Conservation (phyloP, 202 grass and related monocot species). For the Saccharum hybrid region DNA sequence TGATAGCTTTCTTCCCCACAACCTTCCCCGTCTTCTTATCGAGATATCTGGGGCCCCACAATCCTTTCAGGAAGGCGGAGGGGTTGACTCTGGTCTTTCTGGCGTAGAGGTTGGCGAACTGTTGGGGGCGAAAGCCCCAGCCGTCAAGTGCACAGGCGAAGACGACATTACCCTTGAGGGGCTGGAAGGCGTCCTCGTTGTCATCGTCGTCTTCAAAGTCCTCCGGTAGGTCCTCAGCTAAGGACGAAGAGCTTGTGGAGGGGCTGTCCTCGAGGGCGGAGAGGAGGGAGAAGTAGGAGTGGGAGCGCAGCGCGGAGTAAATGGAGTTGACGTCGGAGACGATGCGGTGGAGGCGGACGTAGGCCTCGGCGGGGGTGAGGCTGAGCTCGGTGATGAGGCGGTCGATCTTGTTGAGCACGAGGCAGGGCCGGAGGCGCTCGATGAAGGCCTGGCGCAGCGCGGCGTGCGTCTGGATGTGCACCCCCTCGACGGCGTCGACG, state of each 20-base stretch:
- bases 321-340: slow-evolving; percentile 86
- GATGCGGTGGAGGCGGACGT: slow-evolving; percentile 72
- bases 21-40: slow-evolving; percentile 79
- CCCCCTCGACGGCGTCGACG: slow-evolving; percentile 89
- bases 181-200: slow-evolving; percentile 85
- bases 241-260: slow-evolving; percentile 38
- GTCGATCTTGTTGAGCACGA: slow-evolving; percentile 96
- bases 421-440: slow-evolving; percentile 84
- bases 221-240: slow-evolving; percentile 43
- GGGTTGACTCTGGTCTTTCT: slow-evolving; percentile 53
- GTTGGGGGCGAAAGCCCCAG: slow-evolving; percentile 87
- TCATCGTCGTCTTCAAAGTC: slow-evolving; percentile 62
- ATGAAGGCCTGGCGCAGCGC: slow-evolving; percentile 91
- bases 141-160: slow-evolving; percentile 88
- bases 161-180: slow-evolving; percentile 87
- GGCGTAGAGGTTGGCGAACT: slow-evolving; percentile 79
- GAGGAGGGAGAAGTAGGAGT: slow-evolving; percentile 88
- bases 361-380: slow-evolving; percentile 79
- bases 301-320: slow-evolving; percentile 72
- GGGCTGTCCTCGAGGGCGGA: slow-evolving; percentile 64
- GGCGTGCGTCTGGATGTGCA: slow-evolving; percentile 93
- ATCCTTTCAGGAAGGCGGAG: slow-evolving; percentile 68
- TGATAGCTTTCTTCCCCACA: slow-evolving; percentile 80
- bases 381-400: slow-evolving; percentile 90
- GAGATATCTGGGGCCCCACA: slow-evolving; percentile 83